phyloP scores from a whole-genome alignment of 2,329 filamentous ascomycete genomes.

The Cryphonectria parasitica region DNA sequence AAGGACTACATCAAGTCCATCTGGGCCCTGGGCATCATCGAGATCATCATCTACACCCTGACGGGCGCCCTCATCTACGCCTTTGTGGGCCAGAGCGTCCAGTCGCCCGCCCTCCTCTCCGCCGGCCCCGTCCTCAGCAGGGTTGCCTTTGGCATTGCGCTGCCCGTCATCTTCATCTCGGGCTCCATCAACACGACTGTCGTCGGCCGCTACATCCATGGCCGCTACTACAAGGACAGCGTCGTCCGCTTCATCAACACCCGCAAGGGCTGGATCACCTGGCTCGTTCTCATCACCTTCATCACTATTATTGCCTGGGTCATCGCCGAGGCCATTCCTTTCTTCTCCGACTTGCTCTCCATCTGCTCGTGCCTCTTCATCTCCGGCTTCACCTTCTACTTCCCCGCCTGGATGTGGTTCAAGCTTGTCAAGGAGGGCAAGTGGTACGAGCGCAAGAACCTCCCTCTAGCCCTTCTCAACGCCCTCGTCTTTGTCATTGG shows the following conservation, averaged over 20 bases:
- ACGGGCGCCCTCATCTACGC: conserved; percentile 71
- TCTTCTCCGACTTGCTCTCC: conserved; percentile 70
- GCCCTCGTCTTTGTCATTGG: conserved; percentile 34
- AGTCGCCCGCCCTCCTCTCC: conserved; percentile 70
- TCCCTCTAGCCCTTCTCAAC: conserved; percentile 31
- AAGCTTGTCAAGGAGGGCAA: conserved; percentile 39
- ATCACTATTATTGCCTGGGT: conserved; percentile 70
- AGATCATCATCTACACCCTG: conserved; percentile 68
- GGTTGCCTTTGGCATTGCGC: conserved; percentile 70
- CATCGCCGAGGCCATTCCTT: conserved; percentile 73
- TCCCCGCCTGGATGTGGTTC: conserved; percentile 41
- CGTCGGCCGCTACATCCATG: conserved; percentile 51
- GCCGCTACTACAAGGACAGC: conserved; percentile 48
- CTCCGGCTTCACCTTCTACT: conserved; percentile 48
- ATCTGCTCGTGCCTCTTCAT: conserved; percentile 56
- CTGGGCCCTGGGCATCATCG: conserved; percentile 62
- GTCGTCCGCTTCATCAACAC: conserved; percentile 53
- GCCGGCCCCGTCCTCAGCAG: conserved; percentile 63
- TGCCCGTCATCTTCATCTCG: conserved; percentile 75
- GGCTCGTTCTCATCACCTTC: conserved; percentile 60
- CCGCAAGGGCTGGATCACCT: conserved; percentile 49
- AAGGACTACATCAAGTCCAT: conserved; percentile 58
- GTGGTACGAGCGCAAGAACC: conserved; percentile 36
- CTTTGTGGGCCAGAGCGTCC: conserved; percentile 66
- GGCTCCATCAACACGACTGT: conserved; percentile 68